A percentile compares a stretch with the other conserved stretches of the same genome.
Conservation (phyloP, 345 rosid species). For the Lepidium aucheri region DNA sequence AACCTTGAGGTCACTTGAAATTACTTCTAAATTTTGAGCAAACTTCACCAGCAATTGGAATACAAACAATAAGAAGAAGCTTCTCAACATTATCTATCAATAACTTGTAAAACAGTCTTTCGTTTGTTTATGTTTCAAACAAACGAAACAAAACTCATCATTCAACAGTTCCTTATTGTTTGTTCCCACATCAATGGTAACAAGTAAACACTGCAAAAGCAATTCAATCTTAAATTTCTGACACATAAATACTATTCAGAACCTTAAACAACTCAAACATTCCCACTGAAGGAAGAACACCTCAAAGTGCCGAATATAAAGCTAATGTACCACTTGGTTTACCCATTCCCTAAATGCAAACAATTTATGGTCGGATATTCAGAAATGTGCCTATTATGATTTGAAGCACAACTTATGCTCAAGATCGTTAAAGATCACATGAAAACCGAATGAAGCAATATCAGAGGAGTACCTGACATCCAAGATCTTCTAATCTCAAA, state of each 20-base stretch:
- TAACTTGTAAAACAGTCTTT: constrained; percentile 78
- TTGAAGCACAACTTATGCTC: too few species aligned
- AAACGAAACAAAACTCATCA: too few species aligned
- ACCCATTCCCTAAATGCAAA: constrained; percentile 61
- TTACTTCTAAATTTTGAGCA: constrained; percentile 90
- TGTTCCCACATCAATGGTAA: constrained; percentile 88
- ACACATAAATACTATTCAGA: background rate
- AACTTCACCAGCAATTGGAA: constrained; percentile 96
- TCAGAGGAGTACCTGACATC: constrained; percentile 65
- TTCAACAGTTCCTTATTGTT: constrained; percentile 73
- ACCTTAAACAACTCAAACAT: background rate
- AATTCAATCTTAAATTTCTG: background rate
- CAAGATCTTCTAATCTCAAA: constrained; percentile 93
- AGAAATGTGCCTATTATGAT: too few species aligned
- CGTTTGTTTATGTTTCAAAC: too few species aligned
- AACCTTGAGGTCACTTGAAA: constrained; percentile 92
- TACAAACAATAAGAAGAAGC: constrained; percentile 80
- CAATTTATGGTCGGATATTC: background rate
- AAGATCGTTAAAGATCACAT: background rate
- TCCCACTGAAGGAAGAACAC: constrained; percentile 83
- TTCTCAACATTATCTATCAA: constrained; percentile 86
- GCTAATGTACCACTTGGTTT: constrained; percentile 82
- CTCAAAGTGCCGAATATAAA: constrained; percentile 85
- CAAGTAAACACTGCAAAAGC: constrained; percentile 66
- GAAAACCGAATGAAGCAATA: background rate